Evolutionary conservation across 1,284 basidiomycete genomes (phyloP).

Genomic region (Leccinum fallax): DNA sequence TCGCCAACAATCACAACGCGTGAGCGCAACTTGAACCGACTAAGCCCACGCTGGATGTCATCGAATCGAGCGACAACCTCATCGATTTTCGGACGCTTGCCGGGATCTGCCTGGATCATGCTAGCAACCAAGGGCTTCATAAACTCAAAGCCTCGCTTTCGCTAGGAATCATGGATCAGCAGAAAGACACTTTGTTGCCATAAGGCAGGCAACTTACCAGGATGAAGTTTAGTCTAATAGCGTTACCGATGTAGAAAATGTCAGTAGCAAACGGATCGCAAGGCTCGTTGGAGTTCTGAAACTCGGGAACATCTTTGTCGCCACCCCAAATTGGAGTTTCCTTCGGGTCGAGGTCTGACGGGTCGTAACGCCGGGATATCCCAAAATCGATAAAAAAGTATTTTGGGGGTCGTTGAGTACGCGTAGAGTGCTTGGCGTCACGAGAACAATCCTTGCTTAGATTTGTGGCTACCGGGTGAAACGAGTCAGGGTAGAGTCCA

Average conservation of each 20-base stretch:
- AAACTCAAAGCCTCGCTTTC: background rate
- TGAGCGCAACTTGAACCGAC: background rate
- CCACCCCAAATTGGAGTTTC: background rate
- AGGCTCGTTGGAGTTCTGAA: conserved; percentile 15
- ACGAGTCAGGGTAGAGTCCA: conserved; percentile 24
- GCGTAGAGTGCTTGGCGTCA: conserved; percentile 9
- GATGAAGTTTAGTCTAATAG: conserved; percentile 16
- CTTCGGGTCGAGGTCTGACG: too few species aligned
- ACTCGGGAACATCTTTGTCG: conserved; percentile 15
- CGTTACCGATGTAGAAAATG: conserved; percentile 28
- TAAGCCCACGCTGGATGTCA: background rate
- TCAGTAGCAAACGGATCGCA: conserved; percentile 13
- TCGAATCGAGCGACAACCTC: background rate
- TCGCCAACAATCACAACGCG: background rate
- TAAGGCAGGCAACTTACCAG: background rate
- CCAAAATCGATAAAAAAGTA: conserved; percentile 7
- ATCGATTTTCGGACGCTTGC: background rate
- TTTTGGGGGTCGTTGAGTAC: conserved; percentile 22
- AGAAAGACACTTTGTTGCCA: background rate
- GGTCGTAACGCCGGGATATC: background rate
- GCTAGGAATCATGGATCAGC: background rate
- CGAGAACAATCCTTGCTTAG: conserved; percentile 7
- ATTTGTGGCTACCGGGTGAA: conserved; percentile 4
- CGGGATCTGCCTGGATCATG: background rate
- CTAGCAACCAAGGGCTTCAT: background rate